Base-by-base conservation (phyloP, 2,329 filamentous ascomycete species). In the Zopfia rhizophila region DNA sequence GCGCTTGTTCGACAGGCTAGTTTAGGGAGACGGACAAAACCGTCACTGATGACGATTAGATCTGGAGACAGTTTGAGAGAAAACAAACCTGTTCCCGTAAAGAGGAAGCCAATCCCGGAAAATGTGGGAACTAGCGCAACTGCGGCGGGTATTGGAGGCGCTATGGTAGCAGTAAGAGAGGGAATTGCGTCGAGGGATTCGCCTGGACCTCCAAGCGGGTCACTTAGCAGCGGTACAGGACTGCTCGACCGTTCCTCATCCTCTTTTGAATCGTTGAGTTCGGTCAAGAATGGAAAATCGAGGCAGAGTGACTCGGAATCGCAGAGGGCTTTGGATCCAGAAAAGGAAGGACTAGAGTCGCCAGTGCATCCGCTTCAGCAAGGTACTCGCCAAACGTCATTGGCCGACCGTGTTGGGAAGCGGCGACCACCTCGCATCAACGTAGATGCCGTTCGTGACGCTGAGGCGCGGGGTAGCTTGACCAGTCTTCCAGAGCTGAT, bases 401-500 rank as follows among this genome's bases (percentile, higher is more conserved):
- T 77, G n/a, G 70, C 70, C 5, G 72, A 74, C 19, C 72, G 75
- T 36, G 68, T 70, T 14, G 76, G 73, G 18, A 68, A 68, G 38
- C 69, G 66, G 45, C 64, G 76, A 46, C 92, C 93, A 22, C 89
- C 90, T 3, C 84, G 83, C 24, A 76, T 97, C 3, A 86, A 97
- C 64, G 87, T 97, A 17, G 87, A 92, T 63, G 89, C 89, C 3
- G 89, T 96, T 3, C 83, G 85, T 55, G 85, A 88, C 38, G 89
- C 90, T 12, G 91, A 97, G 70, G 84, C 88, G 1, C 84, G 94
- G 63, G 92, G 91, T 3, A 97, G 92, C 67, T 78, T 96, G 53
- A 97, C 94, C 1, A 97, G 92, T 72, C 76, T 99, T 48, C 89
- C 92, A 0, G 94, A 97, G 68, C 76, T 99, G 49, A 97, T 99